Evolutionary conservation across 2,329 filamentous ascomycete species (phyloP).

Genomic region (Scleromitrula shiraiana): DNA sequence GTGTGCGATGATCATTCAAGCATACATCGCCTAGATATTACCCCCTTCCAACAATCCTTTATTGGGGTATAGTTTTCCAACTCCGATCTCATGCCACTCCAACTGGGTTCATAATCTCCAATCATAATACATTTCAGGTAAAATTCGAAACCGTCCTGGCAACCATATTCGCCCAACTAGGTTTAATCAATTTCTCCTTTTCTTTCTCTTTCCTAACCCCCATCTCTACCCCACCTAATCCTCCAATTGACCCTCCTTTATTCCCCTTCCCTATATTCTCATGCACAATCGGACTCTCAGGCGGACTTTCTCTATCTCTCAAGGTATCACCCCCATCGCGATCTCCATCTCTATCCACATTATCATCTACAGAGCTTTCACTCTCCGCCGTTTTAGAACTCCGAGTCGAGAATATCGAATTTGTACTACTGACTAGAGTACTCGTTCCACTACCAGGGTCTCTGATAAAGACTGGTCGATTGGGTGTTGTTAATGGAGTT

Average conservation of each 20-base stretch:
- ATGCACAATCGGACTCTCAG: constrained; percentile 12
- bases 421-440: constrained; percentile 15
- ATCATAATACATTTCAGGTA: not conserved
- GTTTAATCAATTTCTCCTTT: not conserved
- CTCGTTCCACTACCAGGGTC: constrained; percentile 15
- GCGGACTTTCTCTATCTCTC: constrained; percentile 12
- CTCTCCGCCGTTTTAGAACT: constrained; percentile 14
- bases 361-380: constrained; percentile 15
- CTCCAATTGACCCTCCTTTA: not conserved
- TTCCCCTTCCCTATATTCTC: not conserved
- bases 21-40: too few species aligned
- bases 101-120: not conserved
- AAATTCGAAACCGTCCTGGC: not conserved
- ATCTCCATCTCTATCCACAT: too few species aligned
- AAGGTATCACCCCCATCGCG: not conserved
- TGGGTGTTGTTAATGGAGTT: constrained; percentile 12
- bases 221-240: not conserved
- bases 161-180: constrained; percentile 12
- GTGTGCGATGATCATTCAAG: too few species aligned
- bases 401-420: constrained; percentile 16
- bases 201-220: not conserved
- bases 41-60: too few species aligned
- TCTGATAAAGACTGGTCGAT: constrained; percentile 1
- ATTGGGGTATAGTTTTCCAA: too few species aligned
- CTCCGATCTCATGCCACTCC: not conserved